Conservation (phyloP, 1,139 yeast genomes). For the Zygosaccharomyces pseudobailii region DNA sequence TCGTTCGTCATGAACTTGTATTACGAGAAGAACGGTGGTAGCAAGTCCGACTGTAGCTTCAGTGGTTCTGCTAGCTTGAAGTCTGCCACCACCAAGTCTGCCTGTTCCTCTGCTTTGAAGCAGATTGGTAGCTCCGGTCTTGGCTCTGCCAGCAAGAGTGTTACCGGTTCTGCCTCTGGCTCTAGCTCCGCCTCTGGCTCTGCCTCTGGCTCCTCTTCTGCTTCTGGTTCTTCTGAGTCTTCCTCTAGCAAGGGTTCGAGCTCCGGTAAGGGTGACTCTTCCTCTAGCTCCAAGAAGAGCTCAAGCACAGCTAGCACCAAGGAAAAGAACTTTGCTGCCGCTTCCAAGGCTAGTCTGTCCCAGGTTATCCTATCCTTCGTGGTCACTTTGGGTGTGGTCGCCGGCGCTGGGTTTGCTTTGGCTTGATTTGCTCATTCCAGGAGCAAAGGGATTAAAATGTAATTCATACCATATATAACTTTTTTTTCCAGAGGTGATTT, state of each 20-base stretch:
- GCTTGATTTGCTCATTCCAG: constrained; percentile 25
- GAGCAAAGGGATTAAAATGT: neutral
- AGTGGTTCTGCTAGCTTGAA: constrained; percentile 56
- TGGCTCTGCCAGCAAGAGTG: constrained; percentile 39
- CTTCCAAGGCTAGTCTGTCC: constrained; percentile 49
- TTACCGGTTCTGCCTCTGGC: constrained; percentile 31
- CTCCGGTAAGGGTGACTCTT: constrained; percentile 8
- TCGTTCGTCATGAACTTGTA: constrained; percentile 61
- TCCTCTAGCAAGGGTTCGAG: constrained; percentile 12
- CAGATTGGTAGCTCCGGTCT: constrained; percentile 38
- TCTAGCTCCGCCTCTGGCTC: constrained; percentile 30
- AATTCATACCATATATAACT: neutral
- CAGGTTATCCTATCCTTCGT: constrained; percentile 69
- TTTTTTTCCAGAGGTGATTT: neutral
- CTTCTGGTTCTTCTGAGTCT: constrained; percentile 16
- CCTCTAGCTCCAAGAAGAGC: constrained; percentile 29
- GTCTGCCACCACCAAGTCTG: constrained; percentile 49
- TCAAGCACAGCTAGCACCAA: constrained; percentile 30
- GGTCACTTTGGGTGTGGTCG: constrained; percentile 65
- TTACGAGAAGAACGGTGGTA: constrained; percentile 47
- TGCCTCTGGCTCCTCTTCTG: constrained; percentile 21
- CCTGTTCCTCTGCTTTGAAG: constrained; percentile 46
- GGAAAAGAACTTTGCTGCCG: constrained; percentile 27
- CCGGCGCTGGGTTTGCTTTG: constrained; percentile 58
- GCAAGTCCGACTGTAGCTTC: constrained; percentile 57